phyloP scores from a whole-genome alignment of 179 eudicot genomes.

The Spergularia azorica region DNA sequence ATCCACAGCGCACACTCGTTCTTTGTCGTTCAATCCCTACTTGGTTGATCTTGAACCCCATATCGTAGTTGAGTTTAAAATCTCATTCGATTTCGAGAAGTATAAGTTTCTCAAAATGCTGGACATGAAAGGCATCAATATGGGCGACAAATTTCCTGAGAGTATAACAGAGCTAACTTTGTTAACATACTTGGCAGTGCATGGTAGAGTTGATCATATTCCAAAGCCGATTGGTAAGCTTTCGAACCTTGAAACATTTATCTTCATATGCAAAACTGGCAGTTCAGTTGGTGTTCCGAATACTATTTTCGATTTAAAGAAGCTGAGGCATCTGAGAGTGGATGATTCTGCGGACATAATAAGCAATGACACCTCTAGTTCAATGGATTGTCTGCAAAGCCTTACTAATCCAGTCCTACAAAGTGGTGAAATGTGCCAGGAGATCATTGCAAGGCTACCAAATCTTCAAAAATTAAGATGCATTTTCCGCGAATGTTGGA shows the following conservation, averaged over 20 bases:
- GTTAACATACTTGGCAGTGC: conserved; percentile 11
- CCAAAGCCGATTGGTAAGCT: conserved; percentile 4
- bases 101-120: conserved; percentile 6
- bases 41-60: not conserved
- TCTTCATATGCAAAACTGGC: not conserved
- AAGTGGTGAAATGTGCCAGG: not conserved
- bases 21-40: conserved; percentile 6
- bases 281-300: not conserved
- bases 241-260: conserved; percentile 15
- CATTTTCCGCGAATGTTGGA: conserved; percentile 1
- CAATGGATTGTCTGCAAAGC: conserved; percentile 7
- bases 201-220: not conserved
- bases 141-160: conserved; percentile 5
- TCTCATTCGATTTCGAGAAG: not conserved
- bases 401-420: not conserved
- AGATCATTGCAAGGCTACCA: not conserved
- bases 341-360: not conserved
- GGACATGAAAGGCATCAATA: conserved; percentile 9
- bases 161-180: not conserved
- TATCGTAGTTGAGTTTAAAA: not conserved
- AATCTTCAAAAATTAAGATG: conserved; percentile 12
- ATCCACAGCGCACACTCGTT: conserved; percentile 8
- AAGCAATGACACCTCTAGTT: not conserved
- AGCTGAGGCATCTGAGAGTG: not conserved
- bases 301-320: not conserved